Conservation (phyloP, 192 early-diverging fungal genomes). For the Podila minutissima region DNA sequence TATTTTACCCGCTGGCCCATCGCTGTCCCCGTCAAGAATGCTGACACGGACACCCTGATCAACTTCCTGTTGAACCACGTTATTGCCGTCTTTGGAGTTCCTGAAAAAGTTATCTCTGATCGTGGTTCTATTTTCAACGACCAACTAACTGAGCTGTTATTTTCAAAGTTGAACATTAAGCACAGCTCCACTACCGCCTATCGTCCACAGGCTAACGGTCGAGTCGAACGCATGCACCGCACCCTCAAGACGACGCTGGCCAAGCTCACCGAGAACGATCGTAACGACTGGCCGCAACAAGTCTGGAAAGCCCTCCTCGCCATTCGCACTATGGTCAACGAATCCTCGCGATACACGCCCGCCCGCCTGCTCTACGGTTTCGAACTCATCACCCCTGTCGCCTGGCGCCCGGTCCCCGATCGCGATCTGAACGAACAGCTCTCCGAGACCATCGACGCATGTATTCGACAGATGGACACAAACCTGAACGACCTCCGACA, state of each 20-base stretch:
- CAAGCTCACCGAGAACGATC: conserved; percentile 2
- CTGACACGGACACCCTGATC: not conserved
- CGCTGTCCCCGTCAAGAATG: not conserved
- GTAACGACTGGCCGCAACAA: conserved; percentile 3
- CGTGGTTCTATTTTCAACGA: conserved; percentile 14
- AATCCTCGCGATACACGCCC: conserved; percentile 8
- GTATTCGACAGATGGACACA: not conserved
- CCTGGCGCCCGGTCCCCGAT: not conserved
- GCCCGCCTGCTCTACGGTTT: conserved; percentile 19
- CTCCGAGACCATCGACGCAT: not conserved
- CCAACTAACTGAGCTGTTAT: not conserved
- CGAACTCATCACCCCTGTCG: conserved; percentile 4
- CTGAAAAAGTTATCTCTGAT: conserved; percentile 16
- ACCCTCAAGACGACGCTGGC: conserved; percentile 6
- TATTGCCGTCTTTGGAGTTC: conserved; percentile 8
- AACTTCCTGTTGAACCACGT: not conserved
- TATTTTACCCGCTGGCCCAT: not conserved
- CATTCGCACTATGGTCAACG: conserved; percentile 15
- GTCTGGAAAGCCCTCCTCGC: conserved; percentile 6
- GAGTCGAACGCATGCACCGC: conserved; percentile 21
- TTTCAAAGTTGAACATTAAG: not conserved
- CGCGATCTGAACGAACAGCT: conserved; percentile 9
- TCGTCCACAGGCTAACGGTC: conserved; percentile 26
- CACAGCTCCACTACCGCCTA: conserved; percentile 14
- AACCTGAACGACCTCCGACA: not conserved